Percentiles rank a stretch among this genome's conserved stretches.
Evolutionary conservation across 2,329 filamentous ascomycete species (phyloP).

Genomic region (Trichoderma polysporum): DNA sequence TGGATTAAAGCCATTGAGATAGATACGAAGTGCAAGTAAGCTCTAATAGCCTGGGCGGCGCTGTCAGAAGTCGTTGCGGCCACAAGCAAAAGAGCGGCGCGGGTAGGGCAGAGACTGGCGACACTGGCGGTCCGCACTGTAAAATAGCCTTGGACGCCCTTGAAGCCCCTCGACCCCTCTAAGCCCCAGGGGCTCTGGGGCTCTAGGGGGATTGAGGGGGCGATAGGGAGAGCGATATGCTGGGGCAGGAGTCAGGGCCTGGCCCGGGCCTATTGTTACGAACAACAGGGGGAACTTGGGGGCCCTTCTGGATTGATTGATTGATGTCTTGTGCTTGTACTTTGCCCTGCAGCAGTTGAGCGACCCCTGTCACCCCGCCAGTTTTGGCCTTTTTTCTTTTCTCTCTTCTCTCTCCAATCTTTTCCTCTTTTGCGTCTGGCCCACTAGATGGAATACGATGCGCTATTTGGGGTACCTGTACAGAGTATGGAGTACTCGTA

Average conservation of each 20-base stretch:
- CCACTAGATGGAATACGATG: neutral
- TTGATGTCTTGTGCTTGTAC: neutral
- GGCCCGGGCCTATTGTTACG: slow-evolving; percentile 1
- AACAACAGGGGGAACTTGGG: neutral
- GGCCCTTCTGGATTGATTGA: neutral
- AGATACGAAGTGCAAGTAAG: neutral
- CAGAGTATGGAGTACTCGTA: neutral
- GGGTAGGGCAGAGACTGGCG: slow-evolving; percentile 12
- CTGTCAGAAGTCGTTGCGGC: slow-evolving; percentile 3
- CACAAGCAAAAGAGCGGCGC: neutral
- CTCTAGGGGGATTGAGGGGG: neutral
- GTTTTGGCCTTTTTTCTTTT: neutral
- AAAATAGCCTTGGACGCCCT: neutral
- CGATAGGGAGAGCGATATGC: neutral
- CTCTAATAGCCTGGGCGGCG: neutral
- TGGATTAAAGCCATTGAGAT: no score
- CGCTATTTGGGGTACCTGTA: neutral
- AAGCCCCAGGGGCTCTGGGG: neutral
- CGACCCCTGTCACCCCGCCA: slow-evolving; percentile 3
- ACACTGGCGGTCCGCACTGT: slow-evolving; percentile 1
- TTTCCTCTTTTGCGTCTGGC: neutral
- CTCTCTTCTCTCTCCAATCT: neutral
- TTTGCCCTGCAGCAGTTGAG: neutral
- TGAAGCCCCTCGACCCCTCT: slow-evolving; percentile 1
- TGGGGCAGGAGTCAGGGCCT: neutral